These are phyloP conservation scores for Tardiomyces depauwii DNA, from an alignment of 1,139 yeast species.

Conservation along the genomic window DNA sequence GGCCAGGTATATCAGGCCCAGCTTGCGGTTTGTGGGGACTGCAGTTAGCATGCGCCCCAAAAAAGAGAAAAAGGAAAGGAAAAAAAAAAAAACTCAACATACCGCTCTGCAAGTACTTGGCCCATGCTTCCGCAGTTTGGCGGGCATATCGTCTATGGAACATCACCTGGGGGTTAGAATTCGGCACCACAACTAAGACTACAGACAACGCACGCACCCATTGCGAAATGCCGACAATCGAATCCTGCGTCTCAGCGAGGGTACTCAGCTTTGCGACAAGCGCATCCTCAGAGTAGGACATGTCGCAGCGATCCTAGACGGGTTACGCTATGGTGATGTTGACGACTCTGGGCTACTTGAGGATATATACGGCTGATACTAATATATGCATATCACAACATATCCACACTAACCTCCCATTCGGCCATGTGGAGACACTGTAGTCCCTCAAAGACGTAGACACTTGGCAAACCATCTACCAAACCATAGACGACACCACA, in stretches of 20 bases:
- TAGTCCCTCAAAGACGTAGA: no score
- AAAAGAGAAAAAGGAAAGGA: no score
- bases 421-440: neutral
- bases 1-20: constrained; percentile 59
- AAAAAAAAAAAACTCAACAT: no score
- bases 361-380: neutral
- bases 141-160: constrained; percentile 62
- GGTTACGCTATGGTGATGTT: no score
- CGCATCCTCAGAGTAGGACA: constrained; percentile 53
- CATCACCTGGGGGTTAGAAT: constrained; percentile 23
- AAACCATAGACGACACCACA: constrained; percentile 5
- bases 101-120: constrained; percentile 19
- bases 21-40: constrained; percentile 35
- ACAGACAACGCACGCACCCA: constrained; percentile 36
- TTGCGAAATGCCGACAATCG: constrained; percentile 72
- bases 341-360: neutral
- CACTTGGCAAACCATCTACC: constrained; percentile 3
- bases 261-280: constrained; percentile 41
- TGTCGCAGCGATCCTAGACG: no score
- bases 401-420: neutral
- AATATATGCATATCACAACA: neutral
- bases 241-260: constrained; percentile 69
- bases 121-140: constrained; percentile 55
- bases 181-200: neutral
- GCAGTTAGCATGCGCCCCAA: constrained; percentile 3